Percentiles rank a stretch among this genome's conserved stretches.
phyloP scores from a whole-genome alignment of 1,284 basidiomycete genomes.

The Puccinia sorghi region DNA sequence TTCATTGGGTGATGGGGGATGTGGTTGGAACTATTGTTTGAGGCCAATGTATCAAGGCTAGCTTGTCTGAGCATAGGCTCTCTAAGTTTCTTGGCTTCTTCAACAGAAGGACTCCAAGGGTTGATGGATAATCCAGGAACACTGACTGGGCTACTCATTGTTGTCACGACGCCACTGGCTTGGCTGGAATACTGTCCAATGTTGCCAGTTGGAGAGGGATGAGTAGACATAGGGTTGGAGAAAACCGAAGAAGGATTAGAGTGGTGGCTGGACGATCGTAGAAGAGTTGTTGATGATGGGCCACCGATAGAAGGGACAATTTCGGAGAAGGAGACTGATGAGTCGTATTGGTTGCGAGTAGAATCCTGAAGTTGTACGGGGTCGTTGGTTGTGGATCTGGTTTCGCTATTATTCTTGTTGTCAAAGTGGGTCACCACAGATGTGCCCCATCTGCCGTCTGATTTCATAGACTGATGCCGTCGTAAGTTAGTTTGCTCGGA shows the following conservation, averaged over 20 bases:
- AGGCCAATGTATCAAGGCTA: slow-evolving; percentile 37
- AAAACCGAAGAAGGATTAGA: slow-evolving; percentile 31
- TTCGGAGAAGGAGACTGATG: slow-evolving; percentile 6
- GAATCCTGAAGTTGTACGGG: slow-evolving; percentile 2
- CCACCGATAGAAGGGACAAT: background rate
- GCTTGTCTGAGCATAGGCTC: slow-evolving; percentile 44
- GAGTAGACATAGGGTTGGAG: background rate
- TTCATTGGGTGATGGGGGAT: slow-evolving; percentile 15
- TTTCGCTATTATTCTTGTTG: background rate
- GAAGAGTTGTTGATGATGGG: slow-evolving; percentile 8
- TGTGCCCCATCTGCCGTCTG: slow-evolving; percentile 29
- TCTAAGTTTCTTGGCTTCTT: slow-evolving; percentile 44
- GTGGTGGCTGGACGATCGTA: slow-evolving; percentile 31
- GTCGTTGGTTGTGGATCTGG: background rate
- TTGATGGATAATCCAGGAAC: slow-evolving; percentile 32
- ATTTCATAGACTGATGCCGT: slow-evolving; percentile 41
- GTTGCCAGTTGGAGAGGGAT: slow-evolving; percentile 13
- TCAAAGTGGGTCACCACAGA: slow-evolving; percentile 1
- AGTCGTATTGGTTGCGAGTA: background rate
- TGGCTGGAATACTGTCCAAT: background rate
- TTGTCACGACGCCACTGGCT: slow-evolving; percentile 12
- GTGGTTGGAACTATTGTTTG: slow-evolving; percentile 14
- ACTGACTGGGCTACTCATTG: slow-evolving; percentile 32
- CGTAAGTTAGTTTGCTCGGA: slow-evolving; percentile 34
- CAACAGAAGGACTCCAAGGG: slow-evolving; percentile 48